Percentiles rank a stretch among this genome's conserved stretches.
Evolutionary conservation across 2,329 filamentous ascomycete genomes (phyloP).

Genomic region (Erysiphe pulchra): DNA sequence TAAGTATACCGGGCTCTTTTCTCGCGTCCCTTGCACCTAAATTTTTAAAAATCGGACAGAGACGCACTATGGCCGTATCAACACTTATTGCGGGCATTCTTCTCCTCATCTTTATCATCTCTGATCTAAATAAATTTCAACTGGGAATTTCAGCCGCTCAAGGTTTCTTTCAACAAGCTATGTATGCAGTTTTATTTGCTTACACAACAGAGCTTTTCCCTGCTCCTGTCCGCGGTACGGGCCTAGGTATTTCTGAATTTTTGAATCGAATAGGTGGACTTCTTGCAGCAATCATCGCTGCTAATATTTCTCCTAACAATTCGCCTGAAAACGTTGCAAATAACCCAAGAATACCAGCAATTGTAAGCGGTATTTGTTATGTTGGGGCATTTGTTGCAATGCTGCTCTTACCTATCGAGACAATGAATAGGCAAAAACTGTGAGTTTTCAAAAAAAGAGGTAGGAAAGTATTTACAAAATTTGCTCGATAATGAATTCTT

Average conservation of each 20-base stretch:
- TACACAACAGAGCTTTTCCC: slow-evolving; percentile 59
- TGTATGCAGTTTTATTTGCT: slow-evolving; percentile 53
- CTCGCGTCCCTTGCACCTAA: slow-evolving; percentile 50
- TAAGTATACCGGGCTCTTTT: no score
- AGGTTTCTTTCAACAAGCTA: slow-evolving; percentile 49
- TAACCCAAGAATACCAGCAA: slow-evolving; percentile 29
- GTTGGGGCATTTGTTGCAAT: slow-evolving; percentile 32
- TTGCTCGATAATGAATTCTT: no score
- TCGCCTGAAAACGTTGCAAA: no score
- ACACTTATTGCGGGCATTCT: slow-evolving; percentile 44
- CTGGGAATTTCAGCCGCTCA: slow-evolving; percentile 41
- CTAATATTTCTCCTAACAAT: slow-evolving; percentile 18
- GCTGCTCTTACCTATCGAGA: slow-evolving; percentile 36
- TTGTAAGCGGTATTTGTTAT: slow-evolving; percentile 29
- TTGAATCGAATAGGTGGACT: slow-evolving; percentile 43
- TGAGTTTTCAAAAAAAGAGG: no score
- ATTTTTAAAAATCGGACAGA: slow-evolving; percentile 36
- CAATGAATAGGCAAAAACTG: slow-evolving; percentile 29
- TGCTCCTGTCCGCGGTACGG: slow-evolving; percentile 43
- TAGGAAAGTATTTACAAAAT: no score
- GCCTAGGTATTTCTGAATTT: slow-evolving; percentile 46
- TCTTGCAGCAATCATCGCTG: slow-evolving; percentile 41
- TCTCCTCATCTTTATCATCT: slow-evolving; percentile 38
- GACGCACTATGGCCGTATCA: slow-evolving; percentile 42
- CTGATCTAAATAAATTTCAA: slow-evolving; percentile 28